Percentiles rank a stretch among this genome's conserved stretches.
These are phyloP conservation scores for Nakazawaea pomicola DNA, from an alignment of 805 yeast genomes.

Conservation along the genomic window DNA sequence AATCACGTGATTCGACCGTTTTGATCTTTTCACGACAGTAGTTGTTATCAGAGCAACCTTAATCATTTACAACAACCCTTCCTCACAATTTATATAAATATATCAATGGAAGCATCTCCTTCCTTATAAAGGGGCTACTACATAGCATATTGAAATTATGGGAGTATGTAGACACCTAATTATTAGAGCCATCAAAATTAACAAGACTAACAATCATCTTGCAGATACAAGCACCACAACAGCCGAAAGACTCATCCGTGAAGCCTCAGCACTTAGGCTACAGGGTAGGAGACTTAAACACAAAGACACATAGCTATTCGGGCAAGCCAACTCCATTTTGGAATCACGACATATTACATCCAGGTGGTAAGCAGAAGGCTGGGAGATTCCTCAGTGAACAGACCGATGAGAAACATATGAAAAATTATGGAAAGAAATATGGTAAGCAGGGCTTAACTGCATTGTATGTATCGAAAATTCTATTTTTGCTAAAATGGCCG, in stretches of 20 bases:
- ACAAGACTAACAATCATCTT: background rate
- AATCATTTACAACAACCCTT: too few relatives aligned
- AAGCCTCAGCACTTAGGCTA: background rate
- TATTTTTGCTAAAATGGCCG: too few relatives aligned
- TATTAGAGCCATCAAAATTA: background rate
- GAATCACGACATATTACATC: constrained; percentile 3
- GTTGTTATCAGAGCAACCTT: too few relatives aligned
- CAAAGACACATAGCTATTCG: constrained; percentile 1
- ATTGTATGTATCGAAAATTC: constrained; percentile 6
- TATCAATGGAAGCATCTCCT: too few relatives aligned
- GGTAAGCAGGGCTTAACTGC: constrained; percentile 5
- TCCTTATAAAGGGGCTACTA: too few relatives aligned
- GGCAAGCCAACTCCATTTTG: constrained; percentile 5
- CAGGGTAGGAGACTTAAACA: constrained; percentile 5
- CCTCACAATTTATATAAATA: too few relatives aligned
- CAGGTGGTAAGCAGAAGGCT: constrained; percentile 1
- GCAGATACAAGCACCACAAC: background rate
- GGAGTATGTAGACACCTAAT: background rate
- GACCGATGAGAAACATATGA: constrained; percentile 4
- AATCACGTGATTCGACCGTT: too few relatives aligned
- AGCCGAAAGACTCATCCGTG: background rate
- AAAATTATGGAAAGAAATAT: constrained; percentile 6
- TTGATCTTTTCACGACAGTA: too few relatives aligned
- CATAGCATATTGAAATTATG: too few relatives aligned
- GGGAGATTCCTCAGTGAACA: background rate